Conservation (phyloP, 345 rosid genomes). For the Lepidium didymum region DNA sequence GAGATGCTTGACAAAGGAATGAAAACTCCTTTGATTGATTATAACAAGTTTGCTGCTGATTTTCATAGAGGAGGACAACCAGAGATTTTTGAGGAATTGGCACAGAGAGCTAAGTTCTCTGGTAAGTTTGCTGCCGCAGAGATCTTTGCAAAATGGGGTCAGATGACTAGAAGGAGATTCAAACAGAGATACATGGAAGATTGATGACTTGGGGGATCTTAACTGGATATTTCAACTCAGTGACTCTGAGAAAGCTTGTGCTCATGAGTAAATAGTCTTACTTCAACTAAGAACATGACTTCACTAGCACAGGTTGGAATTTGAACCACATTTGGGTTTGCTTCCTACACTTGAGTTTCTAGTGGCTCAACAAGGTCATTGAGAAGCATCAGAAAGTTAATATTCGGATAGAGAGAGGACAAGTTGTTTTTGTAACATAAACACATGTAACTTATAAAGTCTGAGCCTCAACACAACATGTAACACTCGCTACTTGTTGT, state of each 20-base stretch:
- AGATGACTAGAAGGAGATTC: slow-evolving; percentile 45
- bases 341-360: not conserved
- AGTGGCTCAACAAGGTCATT: not conserved
- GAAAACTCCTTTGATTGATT: slow-evolving; percentile 86
- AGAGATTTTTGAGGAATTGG: slow-evolving; percentile 60
- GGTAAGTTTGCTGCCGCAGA: slow-evolving; percentile 66
- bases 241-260: not conserved
- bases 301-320: not conserved
- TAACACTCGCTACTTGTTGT: not conserved
- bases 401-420: not conserved
- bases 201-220: not conserved
- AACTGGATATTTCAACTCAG: not conserved
- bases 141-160: slow-evolving; percentile 59
- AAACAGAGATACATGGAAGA: slow-evolving; percentile 25
- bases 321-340: not conserved
- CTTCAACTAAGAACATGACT: not conserved
- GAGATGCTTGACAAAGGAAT: slow-evolving; percentile 90
- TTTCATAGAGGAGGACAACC: slow-evolving; percentile 66
- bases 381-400: not conserved
- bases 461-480: not conserved
- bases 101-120: slow-evolving; percentile 63
- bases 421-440: not conserved
- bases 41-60: slow-evolving; percentile 70
- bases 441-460: not conserved
- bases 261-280: not conserved